Conservation (phyloP, 306 rosid genomes). For the Albizia julibrissin region DNA sequence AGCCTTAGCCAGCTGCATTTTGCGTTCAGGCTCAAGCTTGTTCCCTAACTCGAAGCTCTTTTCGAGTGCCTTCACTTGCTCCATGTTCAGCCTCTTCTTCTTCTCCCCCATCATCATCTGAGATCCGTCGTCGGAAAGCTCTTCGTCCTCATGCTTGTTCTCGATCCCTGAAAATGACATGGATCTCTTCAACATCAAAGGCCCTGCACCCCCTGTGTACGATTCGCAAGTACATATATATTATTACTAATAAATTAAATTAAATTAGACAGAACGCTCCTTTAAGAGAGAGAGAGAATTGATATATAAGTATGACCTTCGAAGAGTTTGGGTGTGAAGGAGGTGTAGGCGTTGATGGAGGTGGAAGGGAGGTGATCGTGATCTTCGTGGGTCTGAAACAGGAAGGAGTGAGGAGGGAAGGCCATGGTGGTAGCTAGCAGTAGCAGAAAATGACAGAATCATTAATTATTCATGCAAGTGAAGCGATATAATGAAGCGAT, state of each 20-base stretch:
- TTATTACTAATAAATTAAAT: not conserved
- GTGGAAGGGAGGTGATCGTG: slow-evolving; percentile 46
- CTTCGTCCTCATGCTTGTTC: slow-evolving; percentile 65
- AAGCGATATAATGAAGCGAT: not conserved
- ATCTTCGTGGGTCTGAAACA: slow-evolving; percentile 71
- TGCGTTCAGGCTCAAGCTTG: slow-evolving; percentile 92
- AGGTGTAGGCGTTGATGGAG: slow-evolving; percentile 46
- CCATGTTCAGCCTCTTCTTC: slow-evolving; percentile 79
- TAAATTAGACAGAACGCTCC: too few relatives aligned
- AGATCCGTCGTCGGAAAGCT: slow-evolving; percentile 83
- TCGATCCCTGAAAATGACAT: slow-evolving; percentile 82
- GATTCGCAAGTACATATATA: not conserved
- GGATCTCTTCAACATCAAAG: slow-evolving; percentile 81
- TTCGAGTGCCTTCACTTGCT: slow-evolving; percentile 89
- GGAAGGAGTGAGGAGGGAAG: slow-evolving; percentile 70
- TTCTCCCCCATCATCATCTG: slow-evolving; percentile 71
- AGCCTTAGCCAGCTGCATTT: slow-evolving; percentile 80
- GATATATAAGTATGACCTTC: slow-evolving; percentile 41
- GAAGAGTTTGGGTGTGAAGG: slow-evolving; percentile 60
- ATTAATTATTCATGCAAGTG: slow-evolving; percentile 42
- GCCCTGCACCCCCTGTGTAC: slow-evolving; percentile 41
- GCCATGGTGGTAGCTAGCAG: slow-evolving; percentile 45
- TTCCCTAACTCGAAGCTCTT: slow-evolving; percentile 91
- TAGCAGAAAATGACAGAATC: slow-evolving; percentile 4
- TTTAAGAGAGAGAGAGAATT: not conserved